Conservation (phyloP, 495 filamentous ascomycete genomes). For the Hypoxylon intermedium region DNA sequence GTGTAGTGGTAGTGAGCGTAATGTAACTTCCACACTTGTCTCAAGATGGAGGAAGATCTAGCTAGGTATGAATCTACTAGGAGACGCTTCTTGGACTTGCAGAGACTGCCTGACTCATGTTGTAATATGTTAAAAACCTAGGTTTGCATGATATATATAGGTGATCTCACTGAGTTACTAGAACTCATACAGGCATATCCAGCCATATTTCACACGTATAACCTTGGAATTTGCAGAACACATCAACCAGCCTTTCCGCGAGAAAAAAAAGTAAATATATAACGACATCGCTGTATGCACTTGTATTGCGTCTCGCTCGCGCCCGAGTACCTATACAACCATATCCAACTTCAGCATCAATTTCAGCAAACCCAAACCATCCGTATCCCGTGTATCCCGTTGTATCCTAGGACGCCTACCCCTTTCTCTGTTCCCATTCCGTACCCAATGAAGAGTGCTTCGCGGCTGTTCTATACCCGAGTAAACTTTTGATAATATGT, state of each 20-base stretch:
- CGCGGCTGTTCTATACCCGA: constrained; percentile 25
- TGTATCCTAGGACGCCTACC: constrained; percentile 3
- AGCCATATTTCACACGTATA: too few species aligned
- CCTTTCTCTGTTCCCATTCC: not conserved
- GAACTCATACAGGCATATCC: too few species aligned
- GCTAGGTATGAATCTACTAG: not conserved
- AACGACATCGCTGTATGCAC: constrained; percentile 11
- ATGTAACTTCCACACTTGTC: not conserved
- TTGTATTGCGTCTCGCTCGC: too few species aligned
- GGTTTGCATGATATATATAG: too few species aligned
- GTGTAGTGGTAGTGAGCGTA: not conserved
- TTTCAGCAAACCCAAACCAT: too few species aligned
- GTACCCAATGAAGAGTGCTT: constrained; percentile 20
- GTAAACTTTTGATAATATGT: constrained; percentile 1
- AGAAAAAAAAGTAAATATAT: not conserved
- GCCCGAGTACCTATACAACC: too few species aligned
- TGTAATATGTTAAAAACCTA: too few species aligned
- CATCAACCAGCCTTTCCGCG: too few species aligned
- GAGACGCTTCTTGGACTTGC: not conserved
- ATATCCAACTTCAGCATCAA: not conserved
- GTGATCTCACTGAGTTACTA: too few species aligned
- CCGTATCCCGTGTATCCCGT: not conserved
- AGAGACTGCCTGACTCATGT: too few species aligned
- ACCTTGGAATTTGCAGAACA: too few species aligned
- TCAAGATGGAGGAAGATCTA: not conserved